Evolutionary conservation across 1,139 yeast species (phyloP).

Genomic region (Candida sp.): DNA sequence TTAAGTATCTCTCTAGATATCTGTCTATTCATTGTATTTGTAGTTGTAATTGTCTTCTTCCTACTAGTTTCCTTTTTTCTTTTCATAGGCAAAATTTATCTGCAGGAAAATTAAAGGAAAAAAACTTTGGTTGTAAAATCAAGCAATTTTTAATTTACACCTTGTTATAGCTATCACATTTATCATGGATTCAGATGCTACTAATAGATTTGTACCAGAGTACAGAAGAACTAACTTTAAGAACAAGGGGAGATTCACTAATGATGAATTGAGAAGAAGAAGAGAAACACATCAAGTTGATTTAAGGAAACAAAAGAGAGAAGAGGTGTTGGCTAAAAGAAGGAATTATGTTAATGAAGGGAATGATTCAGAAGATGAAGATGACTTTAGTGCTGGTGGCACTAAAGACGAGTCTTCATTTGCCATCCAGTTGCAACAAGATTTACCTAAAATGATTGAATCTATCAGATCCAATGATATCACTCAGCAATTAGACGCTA

Average conservation of each 20-base stretch:
- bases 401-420: slow-evolving; percentile 47
- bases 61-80: too few relatives aligned
- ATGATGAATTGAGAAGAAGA: slow-evolving; percentile 96
- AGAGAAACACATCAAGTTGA: slow-evolving; percentile 98
- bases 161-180: not conserved
- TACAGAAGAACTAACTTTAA: slow-evolving; percentile 96
- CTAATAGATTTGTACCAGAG: slow-evolving; percentile 90
- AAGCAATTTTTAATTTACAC: not conserved
- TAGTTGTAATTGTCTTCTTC: too few relatives aligned
- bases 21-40: too few relatives aligned
- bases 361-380: slow-evolving; percentile 44
- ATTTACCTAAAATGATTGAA: slow-evolving; percentile 83
- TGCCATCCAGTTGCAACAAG: slow-evolving; percentile 61
- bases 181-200: slow-evolving; percentile 73
- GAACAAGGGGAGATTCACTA: slow-evolving; percentile 90
- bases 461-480: slow-evolving; percentile 75
- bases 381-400: slow-evolving; percentile 34
- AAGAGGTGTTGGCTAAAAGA: slow-evolving; percentile 90
- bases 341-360: slow-evolving; percentile 59
- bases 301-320: slow-evolving; percentile 93
- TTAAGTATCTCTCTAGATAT: too few relatives aligned
- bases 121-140: not conserved
- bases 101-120: not conserved
- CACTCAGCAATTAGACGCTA: slow-evolving; percentile 82
- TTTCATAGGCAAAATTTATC: not conserved